Evolutionary conservation across 257 asterid species (phyloP).

Genomic region (Paulownia fortunei): DNA sequence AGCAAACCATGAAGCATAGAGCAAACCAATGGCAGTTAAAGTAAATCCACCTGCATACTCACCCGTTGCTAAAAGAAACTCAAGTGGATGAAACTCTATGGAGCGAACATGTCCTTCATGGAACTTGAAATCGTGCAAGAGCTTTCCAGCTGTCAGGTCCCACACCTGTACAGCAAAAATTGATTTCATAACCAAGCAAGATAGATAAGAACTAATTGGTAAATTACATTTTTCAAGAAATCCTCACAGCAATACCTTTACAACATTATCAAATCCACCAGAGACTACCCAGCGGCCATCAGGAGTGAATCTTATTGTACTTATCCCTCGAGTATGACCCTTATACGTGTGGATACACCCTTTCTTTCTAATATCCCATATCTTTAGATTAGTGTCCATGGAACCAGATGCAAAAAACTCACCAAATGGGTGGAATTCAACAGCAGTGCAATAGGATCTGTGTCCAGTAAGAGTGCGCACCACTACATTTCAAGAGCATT

Average conservation of each 20-base stretch:
- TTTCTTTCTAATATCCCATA: constrained; percentile 99
- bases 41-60: constrained; percentile 32
- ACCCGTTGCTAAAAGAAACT: constrained; percentile 98
- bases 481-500: constrained; percentile 73
- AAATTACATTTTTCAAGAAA: constrained; percentile 21
- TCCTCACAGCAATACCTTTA: constrained; percentile 62
- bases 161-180: constrained; percentile 67
- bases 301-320: constrained; percentile 89
- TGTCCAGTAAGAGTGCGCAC: constrained; percentile 98
- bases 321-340: constrained; percentile 97
- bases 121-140: constrained; percentile 87
- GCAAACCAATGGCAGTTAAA: background rate
- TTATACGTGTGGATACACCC: constrained; percentile 97
- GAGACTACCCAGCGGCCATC: constrained; percentile 99
- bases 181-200: constrained; percentile 29
- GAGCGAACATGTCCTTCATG: constrained; percentile 97
- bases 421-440: constrained; percentile 97
- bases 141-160: constrained; percentile 99
- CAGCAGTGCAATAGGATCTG: constrained; percentile 97
- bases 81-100: constrained; percentile 94
- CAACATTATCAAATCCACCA: constrained; percentile 95
- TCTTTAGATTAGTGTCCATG: constrained; percentile 94
- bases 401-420: constrained; percentile 99
- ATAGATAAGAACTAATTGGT: constrained; percentile 14
- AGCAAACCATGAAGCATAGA: constrained; percentile 14